Evolutionary conservation across 768 basidiomycete species (phyloP), one percentile per base, ranked within the genome.

Genomic region (Podaxis sp.): DNA sequence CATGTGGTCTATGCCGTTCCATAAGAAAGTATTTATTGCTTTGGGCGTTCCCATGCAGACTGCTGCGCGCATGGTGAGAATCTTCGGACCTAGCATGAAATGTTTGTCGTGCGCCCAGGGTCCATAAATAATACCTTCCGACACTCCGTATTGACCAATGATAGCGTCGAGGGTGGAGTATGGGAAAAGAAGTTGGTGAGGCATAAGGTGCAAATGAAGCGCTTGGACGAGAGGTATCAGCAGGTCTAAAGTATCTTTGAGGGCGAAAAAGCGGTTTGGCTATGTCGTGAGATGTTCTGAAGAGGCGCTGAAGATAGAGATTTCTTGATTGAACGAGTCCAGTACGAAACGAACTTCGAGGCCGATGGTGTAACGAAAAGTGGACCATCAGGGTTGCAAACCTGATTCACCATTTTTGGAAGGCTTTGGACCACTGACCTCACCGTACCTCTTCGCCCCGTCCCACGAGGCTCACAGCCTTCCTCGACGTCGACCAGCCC

Each of bases 181-280:
- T 61, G 60, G 11, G 60, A 61, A 55, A 55, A 61, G 60, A 61
- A 61, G 60, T 15, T 13, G 53, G 25, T 27, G 41, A 24, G 52
- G 17, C 60, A 61, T 61, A 37, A 43, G 60, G 54, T 27, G 11
- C 27, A 11, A 29, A 29, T 15, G 27, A 37, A 17, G 2, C 24
- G 24, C n/a, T 38, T 24, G 33, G 43, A 33, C 5, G 19, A n/a
- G n/a, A 33, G 25, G 27, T 29, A 54, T 53, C 52, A 33, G 52
- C 24, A n/a, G 59, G 40, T 61, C 24, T 2, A 27, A 22, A 3
- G 29, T 29, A 6, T 22, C 19, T 29, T 36, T n/a, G 27, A 22
- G 27, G 19, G 2, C 1, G 7, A 8, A n/a, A 36, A 40, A 53
- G 25, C 17, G 1, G 19, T 19, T 19, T 46, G n/a, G 43, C 7